Evolutionary conservation across 768 basidiomycete genomes (phyloP).

Genomic region (Dendrothele bispora): DNA sequence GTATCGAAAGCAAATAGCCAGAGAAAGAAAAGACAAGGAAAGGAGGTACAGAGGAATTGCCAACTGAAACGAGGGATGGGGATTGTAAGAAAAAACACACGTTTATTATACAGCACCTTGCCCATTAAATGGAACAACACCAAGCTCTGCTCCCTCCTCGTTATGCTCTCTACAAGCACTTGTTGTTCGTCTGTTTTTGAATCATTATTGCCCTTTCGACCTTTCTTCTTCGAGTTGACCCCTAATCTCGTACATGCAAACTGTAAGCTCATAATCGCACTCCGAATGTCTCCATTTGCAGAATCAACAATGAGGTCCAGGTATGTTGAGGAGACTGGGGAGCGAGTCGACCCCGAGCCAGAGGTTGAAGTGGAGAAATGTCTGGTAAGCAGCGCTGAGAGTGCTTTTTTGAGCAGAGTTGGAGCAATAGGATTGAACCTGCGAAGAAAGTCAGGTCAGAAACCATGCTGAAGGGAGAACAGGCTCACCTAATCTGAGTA

Average conservation of each 20-base stretch:
- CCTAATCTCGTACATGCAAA: constrained; percentile 63
- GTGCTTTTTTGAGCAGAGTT: constrained; percentile 79
- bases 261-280: constrained; percentile 91
- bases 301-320: constrained; percentile 77
- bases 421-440: constrained; percentile 94
- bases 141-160: constrained; percentile 82
- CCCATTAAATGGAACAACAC: constrained; percentile 91
- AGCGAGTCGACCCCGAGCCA: constrained; percentile 42
- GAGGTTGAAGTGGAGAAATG: constrained; percentile 42
- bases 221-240: constrained; percentile 34
- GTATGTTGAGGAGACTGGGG: constrained; percentile 42
- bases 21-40: constrained; percentile 2
- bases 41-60: neutral
- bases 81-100: constrained; percentile 43
- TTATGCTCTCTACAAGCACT: constrained; percentile 67
- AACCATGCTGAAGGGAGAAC: neutral
- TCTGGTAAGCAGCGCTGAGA: constrained; percentile 55
- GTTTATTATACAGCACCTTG: constrained; percentile 93
- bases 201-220: constrained; percentile 17
- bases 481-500: constrained; percentile 72
- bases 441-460: constrained; percentile 7
- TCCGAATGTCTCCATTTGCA: constrained; percentile 88
- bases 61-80: constrained; percentile 1
- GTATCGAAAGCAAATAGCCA: neutral
- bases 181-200: constrained; percentile 10